Conservation (phyloP, 2,329 filamentous ascomycete species). For the Xylaria sp. region DNA sequence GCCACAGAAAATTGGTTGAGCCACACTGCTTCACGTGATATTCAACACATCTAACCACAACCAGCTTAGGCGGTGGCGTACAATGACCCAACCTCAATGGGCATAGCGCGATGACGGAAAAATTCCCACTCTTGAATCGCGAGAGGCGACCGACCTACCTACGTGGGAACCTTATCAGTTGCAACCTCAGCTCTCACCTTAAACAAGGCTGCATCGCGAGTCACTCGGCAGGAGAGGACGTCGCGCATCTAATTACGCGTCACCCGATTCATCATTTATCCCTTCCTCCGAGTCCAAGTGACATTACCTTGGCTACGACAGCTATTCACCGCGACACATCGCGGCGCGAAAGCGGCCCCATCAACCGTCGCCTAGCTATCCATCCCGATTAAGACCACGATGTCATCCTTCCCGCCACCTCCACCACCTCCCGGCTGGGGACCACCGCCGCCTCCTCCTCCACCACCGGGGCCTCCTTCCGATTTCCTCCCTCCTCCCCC, state of each 20-base stretch:
- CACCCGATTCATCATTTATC: neutral
- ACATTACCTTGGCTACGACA: slow-evolving; percentile 20
- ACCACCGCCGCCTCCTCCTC: slow-evolving; percentile 45
- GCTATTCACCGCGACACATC: slow-evolving; percentile 28
- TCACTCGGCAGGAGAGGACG: slow-evolving; percentile 16
- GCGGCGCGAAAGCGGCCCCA: slow-evolving; percentile 33
- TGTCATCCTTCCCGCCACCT: slow-evolving; percentile 50
- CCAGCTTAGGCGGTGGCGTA: neutral
- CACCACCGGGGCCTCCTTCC: slow-evolving; percentile 51
- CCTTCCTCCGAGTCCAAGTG: neutral
- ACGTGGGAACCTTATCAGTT: slow-evolving; percentile 10
- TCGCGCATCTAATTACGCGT: slow-evolving; percentile 19
- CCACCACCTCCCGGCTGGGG: slow-evolving; percentile 56
- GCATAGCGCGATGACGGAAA: slow-evolving; percentile 17
- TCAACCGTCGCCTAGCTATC: slow-evolving; percentile 24
- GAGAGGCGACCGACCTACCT: slow-evolving; percentile 17
- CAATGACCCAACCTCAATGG: slow-evolving; percentile 6
- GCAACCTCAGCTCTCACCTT: slow-evolving; percentile 8
- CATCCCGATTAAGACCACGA: slow-evolving; percentile 28
- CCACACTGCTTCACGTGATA: slow-evolving; percentile 12
- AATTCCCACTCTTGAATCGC: slow-evolving; percentile 23
- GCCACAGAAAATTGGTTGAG: slow-evolving; percentile 4
- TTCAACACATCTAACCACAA: neutral
- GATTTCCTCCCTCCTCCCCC: slow-evolving; percentile 54
- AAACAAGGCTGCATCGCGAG: slow-evolving; percentile 19